These are phyloP conservation scores for Pleodorina starrii DNA, from an alignment of 139 green algal genomes.

Conservation along the genomic window DNA sequence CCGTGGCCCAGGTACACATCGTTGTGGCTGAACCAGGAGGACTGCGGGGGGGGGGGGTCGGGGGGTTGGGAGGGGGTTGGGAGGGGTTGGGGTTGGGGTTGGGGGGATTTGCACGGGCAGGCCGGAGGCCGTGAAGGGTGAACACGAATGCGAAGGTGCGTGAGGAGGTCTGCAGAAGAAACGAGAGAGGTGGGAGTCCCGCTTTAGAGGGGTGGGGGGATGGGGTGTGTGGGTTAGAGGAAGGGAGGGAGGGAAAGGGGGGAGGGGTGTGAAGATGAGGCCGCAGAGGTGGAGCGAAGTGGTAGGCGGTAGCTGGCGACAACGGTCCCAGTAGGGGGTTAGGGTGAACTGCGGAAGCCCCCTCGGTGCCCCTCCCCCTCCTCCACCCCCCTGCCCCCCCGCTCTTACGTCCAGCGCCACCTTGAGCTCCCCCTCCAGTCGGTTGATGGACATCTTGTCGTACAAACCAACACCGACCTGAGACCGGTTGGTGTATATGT, in stretches of 20 bases:
- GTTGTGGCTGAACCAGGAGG: slow-evolving; percentile 29
- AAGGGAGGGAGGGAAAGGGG: background rate
- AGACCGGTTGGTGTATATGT: slow-evolving; percentile 28
- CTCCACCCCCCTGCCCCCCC: background rate
- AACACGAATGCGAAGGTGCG: too few relatives aligned
- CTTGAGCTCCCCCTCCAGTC: slow-evolving; percentile 3
- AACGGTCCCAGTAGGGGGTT: too few relatives aligned
- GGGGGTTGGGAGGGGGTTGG: background rate
- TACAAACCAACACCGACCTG: background rate
- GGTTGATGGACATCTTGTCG: background rate
- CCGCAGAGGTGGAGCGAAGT: too few relatives aligned
- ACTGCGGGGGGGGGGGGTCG: background rate
- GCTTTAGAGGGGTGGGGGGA: background rate
- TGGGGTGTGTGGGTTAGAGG: background rate
- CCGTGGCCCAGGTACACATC: slow-evolving; percentile 26
- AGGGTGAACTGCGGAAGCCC: too few relatives aligned
- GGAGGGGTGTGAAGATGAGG: too few relatives aligned
- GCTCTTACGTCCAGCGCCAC: slow-evolving; percentile 21
- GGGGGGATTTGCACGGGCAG: too few relatives aligned
- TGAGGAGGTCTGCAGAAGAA: too few relatives aligned
- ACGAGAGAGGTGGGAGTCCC: too few relatives aligned
- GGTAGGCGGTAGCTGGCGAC: too few relatives aligned
- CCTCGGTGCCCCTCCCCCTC: too few relatives aligned
- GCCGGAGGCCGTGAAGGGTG: too few relatives aligned
- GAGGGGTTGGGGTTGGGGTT: too few relatives aligned